Percentiles rank a stretch among this genome's conserved stretches.
Conservation (phyloP, 352 stramenopile species). For the Globisporangium ultimum region DNA sequence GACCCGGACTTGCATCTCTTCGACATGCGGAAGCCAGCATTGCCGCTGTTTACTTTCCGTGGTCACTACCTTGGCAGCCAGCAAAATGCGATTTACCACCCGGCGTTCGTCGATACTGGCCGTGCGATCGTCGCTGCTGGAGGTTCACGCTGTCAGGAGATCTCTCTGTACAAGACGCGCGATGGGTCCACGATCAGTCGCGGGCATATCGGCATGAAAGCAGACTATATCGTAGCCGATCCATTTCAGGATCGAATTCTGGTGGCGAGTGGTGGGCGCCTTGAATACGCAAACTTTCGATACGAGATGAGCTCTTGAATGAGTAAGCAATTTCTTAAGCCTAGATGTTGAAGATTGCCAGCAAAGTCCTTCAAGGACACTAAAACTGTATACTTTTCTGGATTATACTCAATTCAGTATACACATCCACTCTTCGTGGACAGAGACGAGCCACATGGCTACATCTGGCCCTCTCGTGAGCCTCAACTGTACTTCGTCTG, state of each 20-base stretch:
- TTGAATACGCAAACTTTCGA: neutral
- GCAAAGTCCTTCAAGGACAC: no score
- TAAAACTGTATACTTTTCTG: no score
- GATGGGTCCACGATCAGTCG: conserved; percentile 34
- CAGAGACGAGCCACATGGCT: no score
- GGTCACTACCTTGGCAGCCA: conserved; percentile 17
- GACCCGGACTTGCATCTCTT: conserved; percentile 46
- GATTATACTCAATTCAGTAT: no score
- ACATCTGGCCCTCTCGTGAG: no score
- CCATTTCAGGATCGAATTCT: conserved; percentile 33
- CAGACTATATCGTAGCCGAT: conserved; percentile 31
- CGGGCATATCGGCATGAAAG: conserved; percentile 23
- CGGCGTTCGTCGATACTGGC: conserved; percentile 36
- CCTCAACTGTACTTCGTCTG: no score
- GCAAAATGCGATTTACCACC: conserved; percentile 43
- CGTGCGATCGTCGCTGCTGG: conserved; percentile 26
- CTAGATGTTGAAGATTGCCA: no score
- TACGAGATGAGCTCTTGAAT: neutral
- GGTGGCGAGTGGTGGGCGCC: conserved; percentile 12
- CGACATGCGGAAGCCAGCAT: conserved; percentile 31
- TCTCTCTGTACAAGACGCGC: conserved; percentile 35
- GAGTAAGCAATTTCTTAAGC: no score
- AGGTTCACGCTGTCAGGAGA: conserved; percentile 18
- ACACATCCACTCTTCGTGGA: no score
- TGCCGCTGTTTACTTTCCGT: conserved; percentile 33